Base-by-base conservation (phyloP, 1,284 basidiomycete genomes). In the Xanthoconium separans region DNA sequence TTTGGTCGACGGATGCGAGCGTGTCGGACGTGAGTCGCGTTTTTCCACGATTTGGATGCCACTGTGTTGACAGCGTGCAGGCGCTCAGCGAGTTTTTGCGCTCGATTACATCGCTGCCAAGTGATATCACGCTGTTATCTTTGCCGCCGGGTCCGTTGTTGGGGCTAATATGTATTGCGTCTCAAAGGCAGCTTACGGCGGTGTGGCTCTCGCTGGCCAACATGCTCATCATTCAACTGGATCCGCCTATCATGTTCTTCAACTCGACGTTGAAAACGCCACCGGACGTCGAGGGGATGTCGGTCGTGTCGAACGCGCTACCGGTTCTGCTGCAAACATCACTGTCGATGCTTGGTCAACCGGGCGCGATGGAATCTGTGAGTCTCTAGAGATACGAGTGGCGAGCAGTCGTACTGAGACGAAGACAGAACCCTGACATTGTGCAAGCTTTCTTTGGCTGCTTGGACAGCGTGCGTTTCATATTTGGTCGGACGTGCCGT, bases 381-480 rank as follows among this genome's bases (percentile, higher is more conserved):
- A 57, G 87, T 56, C 4, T 2, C 29, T 5, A n/a, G n/a, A n/a
- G 31, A 47, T 37, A n/a, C 6, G 9, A 11, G 15, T 27, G 8
- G 13, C 20, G 42, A 33, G 39, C 13, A 20, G 29, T 9, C 13
- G 29, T 18, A 12, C 54, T 69, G 46, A 68, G 36, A 5, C 36
- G 27, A 24, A 52, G 33, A 7, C 50, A 90, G 87, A 90, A 95
- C 65, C 93, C 93, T 0, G 93, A 95, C 66, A 82, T 95, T 27
- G 90, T 93, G 2, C 91, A 93, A 66, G 86, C 84, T 27, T 94
- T 94, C 71, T 95, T 94, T 73, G 80, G 80, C 29, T 93, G 86
- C 64, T 80, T 89, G 75, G 87, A 90, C 50, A 77, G 79, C 48
- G 88, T 88, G 54, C 53, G 78, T 70, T 24, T 18, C 36, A 29